Percentiles rank a stretch among this genome's conserved stretches.
Conservation (phyloP, 768 basidiomycete species). For the Coprinellus micaceus region DNA sequence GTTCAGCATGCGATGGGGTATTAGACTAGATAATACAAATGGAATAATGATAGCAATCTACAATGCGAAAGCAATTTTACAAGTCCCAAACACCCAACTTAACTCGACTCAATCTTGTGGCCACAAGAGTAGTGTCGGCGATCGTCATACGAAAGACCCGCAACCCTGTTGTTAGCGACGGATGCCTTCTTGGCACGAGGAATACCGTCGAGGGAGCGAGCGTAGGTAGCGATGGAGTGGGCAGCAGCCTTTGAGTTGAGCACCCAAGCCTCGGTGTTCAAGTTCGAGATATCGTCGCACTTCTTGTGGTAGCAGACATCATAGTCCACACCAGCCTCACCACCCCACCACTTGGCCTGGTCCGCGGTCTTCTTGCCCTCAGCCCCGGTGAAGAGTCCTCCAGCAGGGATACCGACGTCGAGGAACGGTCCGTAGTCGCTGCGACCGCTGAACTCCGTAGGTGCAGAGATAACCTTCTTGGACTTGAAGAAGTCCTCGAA, state of each 20-base stretch:
- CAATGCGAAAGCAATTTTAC: not conserved
- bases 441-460: conserved; percentile 23
- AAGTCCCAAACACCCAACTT: not conserved
- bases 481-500: conserved; percentile 24
- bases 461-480: conserved; percentile 19
- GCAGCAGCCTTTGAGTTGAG: conserved; percentile 24
- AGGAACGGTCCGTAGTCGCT: conserved; percentile 32
- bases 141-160: not conserved
- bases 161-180: not conserved
- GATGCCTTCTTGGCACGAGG: conserved; percentile 4
- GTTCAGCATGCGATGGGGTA: no score
- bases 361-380: conserved; percentile 26
- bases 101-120: not conserved
- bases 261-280: conserved; percentile 20
- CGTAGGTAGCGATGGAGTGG: conserved; percentile 24
- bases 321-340: conserved; percentile 25
- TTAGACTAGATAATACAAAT: no score
- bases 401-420: conserved; percentile 27
- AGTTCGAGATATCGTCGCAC: conserved; percentile 27
- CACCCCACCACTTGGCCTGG: conserved; percentile 25
- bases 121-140: conserved; percentile 8
- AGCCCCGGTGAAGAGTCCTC: conserved; percentile 28
- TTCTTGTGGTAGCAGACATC: conserved; percentile 28
- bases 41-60: no score
- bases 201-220: conserved; percentile 22